A percentile compares a stretch with the other conserved stretches of the same genome.
phyloP scores from a whole-genome alignment of 257 asterid genomes.

The Striga asiatica region DNA sequence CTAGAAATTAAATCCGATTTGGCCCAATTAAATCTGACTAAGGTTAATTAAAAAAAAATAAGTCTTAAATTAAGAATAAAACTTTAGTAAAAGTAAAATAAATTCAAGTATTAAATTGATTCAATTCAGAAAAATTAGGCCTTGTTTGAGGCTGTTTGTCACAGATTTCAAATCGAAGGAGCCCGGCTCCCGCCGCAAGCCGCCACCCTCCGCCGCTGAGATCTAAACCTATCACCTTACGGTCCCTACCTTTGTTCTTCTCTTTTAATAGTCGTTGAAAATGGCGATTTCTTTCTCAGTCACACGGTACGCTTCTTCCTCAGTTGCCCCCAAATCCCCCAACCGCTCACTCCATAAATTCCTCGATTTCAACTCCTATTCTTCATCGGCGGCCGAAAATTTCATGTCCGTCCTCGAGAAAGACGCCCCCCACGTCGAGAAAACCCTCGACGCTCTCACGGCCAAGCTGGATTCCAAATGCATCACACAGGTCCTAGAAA shows the following conservation, averaged over 20 bases:
- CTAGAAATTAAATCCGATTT: too few relatives aligned
- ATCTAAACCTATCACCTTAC: background rate
- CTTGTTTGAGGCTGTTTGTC: too few relatives aligned
- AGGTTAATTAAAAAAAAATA: too few relatives aligned
- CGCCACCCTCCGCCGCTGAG: background rate
- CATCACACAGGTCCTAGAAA: slow-evolving; percentile 45
- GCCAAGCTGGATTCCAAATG: slow-evolving; percentile 42
- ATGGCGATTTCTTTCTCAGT: slow-evolving; percentile 24
- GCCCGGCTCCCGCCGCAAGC: background rate
- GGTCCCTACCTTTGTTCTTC: background rate
- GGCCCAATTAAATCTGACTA: too few relatives aligned
- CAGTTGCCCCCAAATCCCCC: slow-evolving; percentile 17
- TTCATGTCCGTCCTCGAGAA: slow-evolving; percentile 38
- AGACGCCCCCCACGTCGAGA: slow-evolving; percentile 35
- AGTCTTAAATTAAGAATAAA: too few relatives aligned
- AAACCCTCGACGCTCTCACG: slow-evolving; percentile 31
- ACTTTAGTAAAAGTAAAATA: too few relatives aligned
- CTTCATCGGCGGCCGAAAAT: slow-evolving; percentile 40
- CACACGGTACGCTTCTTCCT: slow-evolving; percentile 19
- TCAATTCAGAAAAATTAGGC: too few relatives aligned
- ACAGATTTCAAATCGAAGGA: background rate
- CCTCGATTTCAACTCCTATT: slow-evolving; percentile 24
- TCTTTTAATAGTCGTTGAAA: background rate
- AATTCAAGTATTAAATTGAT: too few relatives aligned
- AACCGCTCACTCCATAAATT: slow-evolving; percentile 6